phyloP scores from a whole-genome alignment of 1,284 basidiomycete genomes.

The Cutaneotrichosporon daszewskae region DNA sequence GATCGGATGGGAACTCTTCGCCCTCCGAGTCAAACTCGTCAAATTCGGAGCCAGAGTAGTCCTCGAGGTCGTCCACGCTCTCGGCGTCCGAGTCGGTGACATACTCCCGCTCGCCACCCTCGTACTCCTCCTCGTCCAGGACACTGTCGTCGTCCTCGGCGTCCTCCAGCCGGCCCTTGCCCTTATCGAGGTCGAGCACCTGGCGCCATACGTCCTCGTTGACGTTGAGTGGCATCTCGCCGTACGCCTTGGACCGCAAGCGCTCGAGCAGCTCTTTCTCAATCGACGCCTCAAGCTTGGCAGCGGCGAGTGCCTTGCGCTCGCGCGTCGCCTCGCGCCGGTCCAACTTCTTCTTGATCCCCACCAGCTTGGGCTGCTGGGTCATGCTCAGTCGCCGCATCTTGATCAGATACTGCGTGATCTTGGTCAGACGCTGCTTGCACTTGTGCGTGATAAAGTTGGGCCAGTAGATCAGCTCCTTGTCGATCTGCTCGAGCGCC shows the following conservation, averaged over 20 bases:
- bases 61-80: constrained; percentile 56
- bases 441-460: constrained; percentile 97
- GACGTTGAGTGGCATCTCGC: constrained; percentile 94
- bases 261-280: constrained; percentile 94
- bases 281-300: constrained; percentile 88
- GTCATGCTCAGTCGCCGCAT: constrained; percentile 85
- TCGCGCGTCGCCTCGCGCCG: constrained; percentile 89
- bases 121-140: constrained; percentile 55
- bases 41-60: constrained; percentile 48
- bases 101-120: constrained; percentile 61
- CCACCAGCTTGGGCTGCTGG: constrained; percentile 88
- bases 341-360: constrained; percentile 96
- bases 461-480: constrained; percentile 93
- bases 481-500: constrained; percentile 95
- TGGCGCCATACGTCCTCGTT: constrained; percentile 96
- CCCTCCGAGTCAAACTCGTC: constrained; percentile 45
- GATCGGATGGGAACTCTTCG: constrained; percentile 44
- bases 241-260: constrained; percentile 92
- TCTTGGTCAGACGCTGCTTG: constrained; percentile 98
- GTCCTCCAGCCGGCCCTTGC: constrained; percentile 52
- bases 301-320: constrained; percentile 90
- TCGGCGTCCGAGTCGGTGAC: constrained; percentile 68
- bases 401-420: constrained; percentile 98
- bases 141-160: constrained; percentile 55
- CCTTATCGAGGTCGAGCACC: constrained; percentile 69